Conservation (phyloP, 139 green algal genomes). For the Tetradesmus obliquus region DNA sequence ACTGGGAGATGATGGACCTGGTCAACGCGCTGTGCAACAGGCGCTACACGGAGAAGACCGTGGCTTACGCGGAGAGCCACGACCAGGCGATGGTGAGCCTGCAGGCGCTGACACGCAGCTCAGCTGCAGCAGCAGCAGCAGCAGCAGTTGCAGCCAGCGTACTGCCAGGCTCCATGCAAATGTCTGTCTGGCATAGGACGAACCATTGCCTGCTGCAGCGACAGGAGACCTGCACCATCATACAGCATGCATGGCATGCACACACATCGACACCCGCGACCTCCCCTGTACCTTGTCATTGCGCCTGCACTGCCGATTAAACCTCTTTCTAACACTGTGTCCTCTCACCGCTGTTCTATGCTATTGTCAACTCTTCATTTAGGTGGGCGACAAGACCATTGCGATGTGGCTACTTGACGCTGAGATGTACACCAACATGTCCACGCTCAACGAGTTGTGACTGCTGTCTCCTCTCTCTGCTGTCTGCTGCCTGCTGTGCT, state of each 20-base stretch:
- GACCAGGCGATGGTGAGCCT: conserved; percentile 88
- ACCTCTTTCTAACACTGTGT: neutral
- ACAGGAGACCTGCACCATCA: no score
- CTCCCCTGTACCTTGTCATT: no score
- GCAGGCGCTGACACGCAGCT: conserved; percentile 67
- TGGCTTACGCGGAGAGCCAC: conserved; percentile 90
- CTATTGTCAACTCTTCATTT: neutral
- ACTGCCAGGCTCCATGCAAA: no score
- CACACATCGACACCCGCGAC: no score
- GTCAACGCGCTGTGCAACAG: conserved; percentile 92
- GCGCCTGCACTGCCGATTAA: no score
- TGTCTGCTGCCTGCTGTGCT: no score
- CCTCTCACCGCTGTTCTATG: neutral
- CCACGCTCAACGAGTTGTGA: conserved; percentile 55
- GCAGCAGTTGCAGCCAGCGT: neutral
- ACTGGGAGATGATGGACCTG: conserved; percentile 81
- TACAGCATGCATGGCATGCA: no score
- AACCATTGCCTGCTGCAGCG: no score
- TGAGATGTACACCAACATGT: conserved; percentile 91
- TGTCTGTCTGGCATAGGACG: no score
- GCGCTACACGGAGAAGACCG: conserved; percentile 83
- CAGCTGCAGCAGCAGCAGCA: conserved; percentile 22
- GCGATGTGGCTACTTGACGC: conserved; percentile 87
- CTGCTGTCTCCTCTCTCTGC: neutral
- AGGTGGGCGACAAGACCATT: conserved; percentile 75